Conservation (phyloP, 164 flowering plant genomes). For the Liriodendron chinense region DNA sequence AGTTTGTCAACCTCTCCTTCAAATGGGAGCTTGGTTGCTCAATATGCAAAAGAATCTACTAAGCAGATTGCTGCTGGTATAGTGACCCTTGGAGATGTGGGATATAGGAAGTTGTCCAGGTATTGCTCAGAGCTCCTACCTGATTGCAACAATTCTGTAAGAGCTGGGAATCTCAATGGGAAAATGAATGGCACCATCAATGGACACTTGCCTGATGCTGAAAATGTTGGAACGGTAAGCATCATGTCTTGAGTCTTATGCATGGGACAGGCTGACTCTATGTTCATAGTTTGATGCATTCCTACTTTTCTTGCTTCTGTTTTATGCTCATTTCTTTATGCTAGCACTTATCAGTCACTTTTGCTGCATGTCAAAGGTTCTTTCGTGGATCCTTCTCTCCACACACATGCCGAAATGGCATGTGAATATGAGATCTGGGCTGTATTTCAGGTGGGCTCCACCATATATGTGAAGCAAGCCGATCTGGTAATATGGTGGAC, state of each 20-base stretch:
- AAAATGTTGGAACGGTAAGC: slow-evolving; percentile 71
- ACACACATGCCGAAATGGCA: background rate
- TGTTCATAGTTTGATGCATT: background rate
- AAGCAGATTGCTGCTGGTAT: slow-evolving; percentile 87
- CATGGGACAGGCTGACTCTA: background rate
- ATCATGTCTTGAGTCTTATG: background rate
- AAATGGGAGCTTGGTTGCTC: slow-evolving; percentile 72
- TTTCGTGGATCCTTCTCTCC: background rate
- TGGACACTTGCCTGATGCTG: slow-evolving; percentile 47
- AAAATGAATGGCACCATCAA: slow-evolving; percentile 41
- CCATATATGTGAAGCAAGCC: background rate
- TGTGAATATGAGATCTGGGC: background rate
- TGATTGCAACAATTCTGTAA: slow-evolving; percentile 41
- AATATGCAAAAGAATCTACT: slow-evolving; percentile 77
- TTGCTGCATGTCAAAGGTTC: background rate
- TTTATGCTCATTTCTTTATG: background rate
- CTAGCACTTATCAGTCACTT: background rate
- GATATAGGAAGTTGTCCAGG: slow-evolving; percentile 68
- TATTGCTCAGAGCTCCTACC: slow-evolving; percentile 74
- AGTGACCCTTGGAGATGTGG: slow-evolving; percentile 70
- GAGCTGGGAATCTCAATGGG: slow-evolving; percentile 38
- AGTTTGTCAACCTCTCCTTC: slow-evolving; percentile 42
- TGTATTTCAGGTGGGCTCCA: background rate
- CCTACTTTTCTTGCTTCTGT: background rate
- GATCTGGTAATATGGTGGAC: background rate